Percentiles rank a stretch among this genome's conserved stretches.
phyloP scores from a whole-genome alignment of 192 early-diverging fungal genomes.

The Coemansia sp. region DNA sequence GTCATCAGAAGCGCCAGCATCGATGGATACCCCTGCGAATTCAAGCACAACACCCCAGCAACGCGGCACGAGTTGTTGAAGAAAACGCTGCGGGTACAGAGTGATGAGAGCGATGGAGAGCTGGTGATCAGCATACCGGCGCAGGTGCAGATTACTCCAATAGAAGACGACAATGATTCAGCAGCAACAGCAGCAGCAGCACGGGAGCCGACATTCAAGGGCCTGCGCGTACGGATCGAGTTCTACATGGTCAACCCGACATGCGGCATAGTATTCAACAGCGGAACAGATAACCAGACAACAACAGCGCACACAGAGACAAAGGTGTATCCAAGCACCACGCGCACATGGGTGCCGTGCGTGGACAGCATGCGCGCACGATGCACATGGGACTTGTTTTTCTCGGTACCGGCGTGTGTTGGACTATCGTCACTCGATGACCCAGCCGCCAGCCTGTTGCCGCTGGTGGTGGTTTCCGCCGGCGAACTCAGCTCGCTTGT shows the following conservation, averaged over 20 bases:
- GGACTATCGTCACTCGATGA: slow-evolving; percentile 1
- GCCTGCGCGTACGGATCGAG: slow-evolving; percentile 39
- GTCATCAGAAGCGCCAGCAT: slow-evolving; percentile 35
- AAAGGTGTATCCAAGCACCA: slow-evolving; percentile 63
- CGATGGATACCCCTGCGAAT: slow-evolving; percentile 25
- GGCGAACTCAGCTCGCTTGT: slow-evolving; percentile 72
- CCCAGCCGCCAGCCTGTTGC: slow-evolving; percentile 10
- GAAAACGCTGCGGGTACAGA: slow-evolving; percentile 15
- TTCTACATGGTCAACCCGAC: slow-evolving; percentile 40
- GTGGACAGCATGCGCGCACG: slow-evolving; percentile 65
- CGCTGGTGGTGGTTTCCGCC: slow-evolving; percentile 57
- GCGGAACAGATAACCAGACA: slow-evolving; percentile 3
- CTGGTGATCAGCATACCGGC: slow-evolving; percentile 28
- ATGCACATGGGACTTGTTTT: slow-evolving; percentile 80
- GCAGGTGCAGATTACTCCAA: slow-evolving; percentile 9
- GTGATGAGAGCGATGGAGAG: slow-evolving; percentile 22
- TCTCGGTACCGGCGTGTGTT: slow-evolving; percentile 61
- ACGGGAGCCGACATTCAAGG: not conserved
- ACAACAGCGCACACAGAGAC: slow-evolving; percentile 64
- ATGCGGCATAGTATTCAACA: slow-evolving; percentile 35
- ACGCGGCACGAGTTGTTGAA: slow-evolving; percentile 28
- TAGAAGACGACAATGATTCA: not conserved
- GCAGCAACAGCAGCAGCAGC: not conserved
- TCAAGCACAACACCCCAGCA: slow-evolving; percentile 17
- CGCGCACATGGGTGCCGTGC: slow-evolving; percentile 79